Conservation (phyloP, 257 asterid species). For the Penstemon davidsonii region DNA sequence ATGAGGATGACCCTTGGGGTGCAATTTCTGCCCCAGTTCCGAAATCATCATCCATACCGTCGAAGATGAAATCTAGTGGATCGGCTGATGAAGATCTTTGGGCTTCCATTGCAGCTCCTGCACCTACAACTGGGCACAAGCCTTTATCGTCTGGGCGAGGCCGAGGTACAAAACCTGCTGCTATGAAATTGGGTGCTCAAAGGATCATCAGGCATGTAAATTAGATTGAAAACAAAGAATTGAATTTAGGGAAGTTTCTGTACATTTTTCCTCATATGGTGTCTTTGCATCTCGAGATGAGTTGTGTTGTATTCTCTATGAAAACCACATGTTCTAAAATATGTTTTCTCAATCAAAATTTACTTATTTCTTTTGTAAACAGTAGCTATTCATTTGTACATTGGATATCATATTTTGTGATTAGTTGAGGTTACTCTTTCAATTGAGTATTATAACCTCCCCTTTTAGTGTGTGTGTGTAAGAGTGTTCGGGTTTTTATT, state of each 20-base stretch:
- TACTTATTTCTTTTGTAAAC: too few species aligned
- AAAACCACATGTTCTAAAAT: conserved; percentile 28
- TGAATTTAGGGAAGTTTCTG: conserved; percentile 31
- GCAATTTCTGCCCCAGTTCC: conserved; percentile 67
- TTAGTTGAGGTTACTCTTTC: too few species aligned
- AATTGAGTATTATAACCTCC: too few species aligned
- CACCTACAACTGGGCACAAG: conserved; percentile 68
- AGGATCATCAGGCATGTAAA: conserved; percentile 72
- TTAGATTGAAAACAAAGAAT: conserved; percentile 29
- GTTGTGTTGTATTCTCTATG: conserved; percentile 30
- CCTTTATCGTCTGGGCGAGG: conserved; percentile 65
- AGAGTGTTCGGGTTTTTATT: too few species aligned
- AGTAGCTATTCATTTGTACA: too few species aligned
- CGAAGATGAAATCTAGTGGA: conserved; percentile 43
- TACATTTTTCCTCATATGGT: conserved; percentile 37
- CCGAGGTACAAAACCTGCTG: conserved; percentile 65
- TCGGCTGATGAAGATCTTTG: conserved; percentile 73
- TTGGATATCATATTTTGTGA: too few species aligned
- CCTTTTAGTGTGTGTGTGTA: too few species aligned
- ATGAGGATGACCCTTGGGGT: conserved; percentile 71
- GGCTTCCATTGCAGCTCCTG: conserved; percentile 88
- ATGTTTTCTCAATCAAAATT: too few species aligned
- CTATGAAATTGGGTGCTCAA: conserved; percentile 79
- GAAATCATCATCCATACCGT: conserved; percentile 47
- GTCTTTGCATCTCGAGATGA: conserved; percentile 24